Base-by-base conservation (phyloP, 1,284 basidiomycete genomes). In the Sphaerobolus stellatus region DNA sequence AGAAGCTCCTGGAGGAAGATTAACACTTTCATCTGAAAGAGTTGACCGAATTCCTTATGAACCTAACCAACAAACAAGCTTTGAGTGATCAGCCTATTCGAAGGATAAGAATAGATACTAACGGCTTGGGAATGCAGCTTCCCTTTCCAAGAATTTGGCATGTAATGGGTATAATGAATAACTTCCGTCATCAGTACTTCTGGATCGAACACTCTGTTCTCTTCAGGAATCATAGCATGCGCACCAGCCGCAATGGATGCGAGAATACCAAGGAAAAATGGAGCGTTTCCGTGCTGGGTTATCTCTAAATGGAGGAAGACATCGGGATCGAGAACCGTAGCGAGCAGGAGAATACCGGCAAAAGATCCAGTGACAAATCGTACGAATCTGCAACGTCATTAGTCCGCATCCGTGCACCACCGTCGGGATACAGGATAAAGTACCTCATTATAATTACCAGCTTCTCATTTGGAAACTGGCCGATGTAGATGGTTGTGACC, bases 301-400 rank as follows among this genome's bases (percentile, higher is more conserved):
- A 99, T 89, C 69, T 99, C 95, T 61, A 99, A 95, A 64, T 94
- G 90, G 30, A 96, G 79, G 68, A 97, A 90, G 47, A 94, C 77
- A 61, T 95, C 92, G 0, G 96, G 92, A 65, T 98, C 95, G 59
- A 97, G 77, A 25, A 97, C 83, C 2, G 96, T 93, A 2, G 92
- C 90, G 2, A 97, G 82, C 24, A 96, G 79, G 4, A 99, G 83
- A 2, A 99, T 95, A 16, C 94, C 95, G 0, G 92, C 92, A 68
- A 98, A 98, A 1, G 96, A 96, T 7, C 97, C 96, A 2, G 95
- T 89, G 48, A 99, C 80, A 70, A 99, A 99, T 5, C 94, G 90
- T 7, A 98, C 84, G 67, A 99, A 99, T 60, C 92, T 94, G 60
- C 16, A 45, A 6, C 44, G n/a, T 50, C 38, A 36, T 11, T 55